A percentile compares a stretch with the other conserved stretches of the same genome.
Conservation (phyloP, 768 basidiomycete genomes). For the Amanita polypyramis region DNA sequence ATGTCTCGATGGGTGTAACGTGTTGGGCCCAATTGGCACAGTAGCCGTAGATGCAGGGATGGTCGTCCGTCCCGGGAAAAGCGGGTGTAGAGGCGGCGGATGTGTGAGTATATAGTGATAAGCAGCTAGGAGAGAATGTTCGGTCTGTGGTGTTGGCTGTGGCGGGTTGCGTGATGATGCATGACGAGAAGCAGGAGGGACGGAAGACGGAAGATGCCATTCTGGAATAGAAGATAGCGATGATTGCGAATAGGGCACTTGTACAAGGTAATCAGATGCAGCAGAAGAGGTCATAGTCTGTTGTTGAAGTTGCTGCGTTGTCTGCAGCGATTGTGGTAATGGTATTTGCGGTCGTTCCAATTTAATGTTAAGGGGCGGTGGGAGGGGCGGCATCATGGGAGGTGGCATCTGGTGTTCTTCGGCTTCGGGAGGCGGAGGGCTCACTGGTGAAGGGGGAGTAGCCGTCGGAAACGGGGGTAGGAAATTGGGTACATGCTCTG, state of each 20-base stretch:
- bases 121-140: constrained; percentile 54
- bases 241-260: constrained; percentile 68
- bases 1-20: constrained; percentile 30
- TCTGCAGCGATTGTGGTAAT: neutral
- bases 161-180: constrained; percentile 14
- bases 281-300: constrained; percentile 37
- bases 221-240: constrained; percentile 52
- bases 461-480: constrained; percentile 56
- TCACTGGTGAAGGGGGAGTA: constrained; percentile 21
- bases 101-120: constrained; percentile 75
- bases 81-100: constrained; percentile 39
- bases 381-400: neutral
- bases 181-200: constrained; percentile 35
- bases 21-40: constrained; percentile 6
- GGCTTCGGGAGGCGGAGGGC: constrained; percentile 21
- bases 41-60: neutral
- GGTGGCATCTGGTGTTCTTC: constrained; percentile 26
- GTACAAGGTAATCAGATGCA: constrained; percentile 60
- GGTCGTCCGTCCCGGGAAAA: constrained; percentile 39
- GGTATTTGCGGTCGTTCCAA: neutral
- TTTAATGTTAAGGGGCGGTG: constrained; percentile 1
- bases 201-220: constrained; percentile 54
- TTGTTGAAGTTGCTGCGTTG: constrained; percentile 10
- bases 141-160: constrained; percentile 43
- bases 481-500: constrained; percentile 54